Base-by-base conservation (phyloP, 305 asterid genomes). In the Fraxinus floribunda region DNA sequence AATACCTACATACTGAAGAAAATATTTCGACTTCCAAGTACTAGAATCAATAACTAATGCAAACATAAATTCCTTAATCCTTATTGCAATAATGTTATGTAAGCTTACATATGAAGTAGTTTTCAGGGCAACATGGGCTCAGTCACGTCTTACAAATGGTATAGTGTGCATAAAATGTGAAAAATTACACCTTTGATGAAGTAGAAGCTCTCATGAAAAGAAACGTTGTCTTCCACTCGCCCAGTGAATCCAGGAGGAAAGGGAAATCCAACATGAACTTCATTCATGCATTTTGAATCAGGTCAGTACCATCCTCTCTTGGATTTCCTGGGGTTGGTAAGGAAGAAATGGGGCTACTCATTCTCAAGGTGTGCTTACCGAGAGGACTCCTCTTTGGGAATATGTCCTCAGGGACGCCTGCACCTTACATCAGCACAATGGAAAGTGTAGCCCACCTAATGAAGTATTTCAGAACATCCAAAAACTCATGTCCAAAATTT, bases 391-490 rank as follows among this genome's bases (percentile, higher is more conserved):
- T 57, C 16, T 57, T 57, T 57, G 68, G 52, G 26, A 70, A 30
- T 16, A 34, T 64, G 72, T 13, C 72, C 72, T 24, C 72, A 15
- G 18, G 38, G 20, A 72, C 4, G 80, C 71, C 55, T 13, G 35
- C 32, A 84, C 64, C 80, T 38, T 44, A 46, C 18, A 36, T 75
- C 3, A 1, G 30, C 77, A 80, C 70, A 7, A 36, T 15, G n/a
- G 52, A 34, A 24, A 7, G 20, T 15, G 9, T 15, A 4, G 3
- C 32, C 15, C 20, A 5, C 66, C 16, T 62, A 24, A 52, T 16
- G 9, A 84, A 66, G 22, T 2, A 32, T 71, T 62, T 84, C 57
- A 72, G 5, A 76, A 41, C 57, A 76, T 18, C 76, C 82, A 36
- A 29, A 36, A 46, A 52, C 11, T 62, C 30, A 66, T 3, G 16